Conservation (phyloP, 1,284 basidiomycete species). For the Sanghuangporus baumii region DNA sequence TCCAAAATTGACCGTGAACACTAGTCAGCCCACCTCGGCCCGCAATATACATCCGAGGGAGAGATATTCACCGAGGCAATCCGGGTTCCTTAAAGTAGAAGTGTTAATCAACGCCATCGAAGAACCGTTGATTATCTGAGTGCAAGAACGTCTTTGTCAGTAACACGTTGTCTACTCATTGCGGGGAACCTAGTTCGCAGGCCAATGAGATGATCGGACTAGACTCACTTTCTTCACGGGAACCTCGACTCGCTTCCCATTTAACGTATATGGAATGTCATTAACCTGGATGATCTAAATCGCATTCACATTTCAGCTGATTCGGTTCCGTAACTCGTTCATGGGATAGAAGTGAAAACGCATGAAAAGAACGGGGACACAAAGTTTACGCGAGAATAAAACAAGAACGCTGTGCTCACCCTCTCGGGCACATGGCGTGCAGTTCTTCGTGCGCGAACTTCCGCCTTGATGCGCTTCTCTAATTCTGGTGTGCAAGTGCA, state of each 20-base stretch:
- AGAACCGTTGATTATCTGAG: constrained; percentile 78
- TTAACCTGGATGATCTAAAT: constrained; percentile 58
- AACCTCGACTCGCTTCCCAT: constrained; percentile 83
- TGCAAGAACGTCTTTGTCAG: constrained; percentile 23
- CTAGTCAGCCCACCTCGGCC: constrained; percentile 27
- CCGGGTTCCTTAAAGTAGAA: constrained; percentile 73
- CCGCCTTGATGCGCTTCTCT: constrained; percentile 52
- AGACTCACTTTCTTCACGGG: constrained; percentile 67
- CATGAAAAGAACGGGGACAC: constrained; percentile 9
- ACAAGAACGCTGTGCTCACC: constrained; percentile 35
- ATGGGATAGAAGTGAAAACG: constrained; percentile 1
- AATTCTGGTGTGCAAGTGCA: constrained; percentile 46
- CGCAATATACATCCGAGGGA: constrained; percentile 50
- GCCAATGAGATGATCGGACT: not conserved
- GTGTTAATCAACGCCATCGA: constrained; percentile 65
- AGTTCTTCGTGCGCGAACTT: constrained; percentile 63
- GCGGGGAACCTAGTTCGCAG: not conserved
- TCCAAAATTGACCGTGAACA: constrained; percentile 17
- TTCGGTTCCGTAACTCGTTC: not conserved
- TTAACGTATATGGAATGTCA: constrained; percentile 82
- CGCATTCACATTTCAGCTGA: constrained; percentile 21
- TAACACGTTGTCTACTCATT: constrained; percentile 7
- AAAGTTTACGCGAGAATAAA: constrained; percentile 2
- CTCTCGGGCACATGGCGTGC: constrained; percentile 69
- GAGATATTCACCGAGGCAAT: constrained; percentile 63